These are phyloP conservation scores for Ceratobasidium sp. DNA, from an alignment of 1,284 basidiomycete species.

Conservation along the genomic window DNA sequence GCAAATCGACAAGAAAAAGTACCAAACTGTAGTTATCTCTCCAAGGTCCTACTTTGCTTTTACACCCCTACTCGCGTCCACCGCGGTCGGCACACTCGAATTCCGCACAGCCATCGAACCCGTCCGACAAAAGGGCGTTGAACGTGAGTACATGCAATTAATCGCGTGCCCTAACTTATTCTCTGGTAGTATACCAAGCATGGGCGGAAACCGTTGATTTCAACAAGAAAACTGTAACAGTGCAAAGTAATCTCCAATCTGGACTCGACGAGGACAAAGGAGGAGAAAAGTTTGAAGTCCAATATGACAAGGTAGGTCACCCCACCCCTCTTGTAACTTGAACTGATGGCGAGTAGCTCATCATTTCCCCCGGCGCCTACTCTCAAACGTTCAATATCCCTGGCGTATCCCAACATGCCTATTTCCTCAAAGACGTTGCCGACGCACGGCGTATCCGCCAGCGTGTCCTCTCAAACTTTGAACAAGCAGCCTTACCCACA, in stretches of 20 bases:
- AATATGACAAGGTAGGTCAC: slow-evolving; percentile 66
- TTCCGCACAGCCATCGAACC: slow-evolving; percentile 83
- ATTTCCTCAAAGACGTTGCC: slow-evolving; percentile 82
- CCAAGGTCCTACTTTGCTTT: slow-evolving; percentile 84
- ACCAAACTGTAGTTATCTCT: slow-evolving; percentile 57
- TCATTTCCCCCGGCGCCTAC: slow-evolving; percentile 85
- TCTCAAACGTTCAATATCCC: slow-evolving; percentile 69
- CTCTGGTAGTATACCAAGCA: slow-evolving; percentile 6
- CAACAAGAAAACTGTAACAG: slow-evolving; percentile 6
- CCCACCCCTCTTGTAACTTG: background rate
- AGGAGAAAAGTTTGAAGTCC: slow-evolving; percentile 56
- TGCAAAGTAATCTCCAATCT: slow-evolving; percentile 29
- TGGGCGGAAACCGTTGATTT: slow-evolving; percentile 26
- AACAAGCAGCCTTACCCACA: slow-evolving; percentile 76
- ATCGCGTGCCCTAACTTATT: background rate
- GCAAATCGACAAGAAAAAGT: slow-evolving; percentile 33
- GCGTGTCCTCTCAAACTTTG: slow-evolving; percentile 75
- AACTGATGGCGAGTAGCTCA: slow-evolving; percentile 51
- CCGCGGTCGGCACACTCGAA: slow-evolving; percentile 82
- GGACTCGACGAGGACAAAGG: slow-evolving; percentile 40
- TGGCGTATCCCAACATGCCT: slow-evolving; percentile 73
- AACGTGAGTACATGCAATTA: background rate
- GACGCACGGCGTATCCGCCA: slow-evolving; percentile 82
- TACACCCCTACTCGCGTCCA: slow-evolving; percentile 77
- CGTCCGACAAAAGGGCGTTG: slow-evolving; percentile 56